Base-by-base conservation (phyloP, 2,329 filamentous ascomycete species). In the Zymoseptoria tritici region DNA sequence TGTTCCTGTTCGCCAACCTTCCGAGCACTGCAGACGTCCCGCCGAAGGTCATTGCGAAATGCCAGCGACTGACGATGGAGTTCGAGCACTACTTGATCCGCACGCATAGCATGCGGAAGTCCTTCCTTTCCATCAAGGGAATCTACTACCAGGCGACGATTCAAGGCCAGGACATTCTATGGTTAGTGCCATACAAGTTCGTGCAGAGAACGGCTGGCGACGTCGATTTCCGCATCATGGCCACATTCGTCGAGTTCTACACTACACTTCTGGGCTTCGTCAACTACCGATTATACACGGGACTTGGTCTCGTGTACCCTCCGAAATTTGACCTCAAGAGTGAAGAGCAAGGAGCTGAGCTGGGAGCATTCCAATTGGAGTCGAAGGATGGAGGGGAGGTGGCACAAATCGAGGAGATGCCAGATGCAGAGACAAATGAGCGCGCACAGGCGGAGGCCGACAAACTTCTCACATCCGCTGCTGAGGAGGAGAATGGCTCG, bases 131-230 rank as follows among this genome's bases (percentile, higher is more conserved):
- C 1, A 97, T 99, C 78, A 99, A 99, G 82, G 94, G 94, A 63
- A 97, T 99, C 71, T 99, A 99, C 80, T 99, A 97, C 78, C 93
- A 97, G 78, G 94, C 93, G 22, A 97, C 88, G 56, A 95, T 99
- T 63, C 91, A 97, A 75, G 94, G 94, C 54, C 92, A 99, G 78
- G 93, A 97, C 71, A 89, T 99, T 55, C 81, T 97, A 66, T 99
- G 94, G 94, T 82, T 99, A 49, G 93, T 97, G 9, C 94, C 94
- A 0, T 99, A 99, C 80, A 91, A 91, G 75, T 99, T 99, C 78
- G 96, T 97, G 72, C 94, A 99, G 80, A 83, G 90, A 67, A 87
- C 96, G 13, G 90, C 94, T 49, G 90, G 89, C 60, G 94, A 99
- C 75, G 89, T 99, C 65, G 94, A 99, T 76, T 99, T 97, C 79